Evolutionary conservation across 495 filamentous ascomycete genomes (phyloP).

Genomic region (Penicillium waksmanii): DNA sequence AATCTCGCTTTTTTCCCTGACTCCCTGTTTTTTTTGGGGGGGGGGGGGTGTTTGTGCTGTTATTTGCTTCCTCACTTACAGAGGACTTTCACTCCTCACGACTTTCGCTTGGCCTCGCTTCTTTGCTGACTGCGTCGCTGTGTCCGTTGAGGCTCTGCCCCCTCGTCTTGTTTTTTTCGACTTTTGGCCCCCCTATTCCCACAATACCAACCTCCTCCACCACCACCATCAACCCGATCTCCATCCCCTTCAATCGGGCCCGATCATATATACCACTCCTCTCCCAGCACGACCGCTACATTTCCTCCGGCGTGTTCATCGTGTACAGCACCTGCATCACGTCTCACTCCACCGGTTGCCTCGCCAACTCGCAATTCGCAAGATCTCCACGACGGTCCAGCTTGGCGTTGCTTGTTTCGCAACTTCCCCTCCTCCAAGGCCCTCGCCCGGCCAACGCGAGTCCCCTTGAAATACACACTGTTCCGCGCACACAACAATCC

Average conservation of each 20-base stretch:
- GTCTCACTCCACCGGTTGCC: slow-evolving; percentile 27
- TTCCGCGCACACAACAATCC: not conserved
- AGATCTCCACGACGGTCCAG: slow-evolving; percentile 23
- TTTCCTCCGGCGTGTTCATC: not conserved
- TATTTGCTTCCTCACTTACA: not conserved
- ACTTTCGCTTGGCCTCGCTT: not conserved
- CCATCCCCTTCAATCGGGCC: not conserved
- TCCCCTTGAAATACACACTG: not conserved
- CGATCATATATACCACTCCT: not conserved
- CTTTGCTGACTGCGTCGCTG: not conserved
- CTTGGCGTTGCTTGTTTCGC: slow-evolving; percentile 38
- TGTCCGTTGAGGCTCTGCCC: not conserved
- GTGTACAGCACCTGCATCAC: not conserved
- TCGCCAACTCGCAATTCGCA: slow-evolving; percentile 28
- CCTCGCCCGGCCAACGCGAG: slow-evolving; percentile 6
- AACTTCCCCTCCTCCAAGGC: slow-evolving; percentile 3
- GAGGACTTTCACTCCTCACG: too few species aligned
- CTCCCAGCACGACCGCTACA: not conserved
- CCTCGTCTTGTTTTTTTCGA: not conserved
- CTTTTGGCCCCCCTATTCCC: not conserved
- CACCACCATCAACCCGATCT: not conserved
- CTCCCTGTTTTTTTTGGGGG: not conserved
- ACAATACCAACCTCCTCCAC: not conserved
- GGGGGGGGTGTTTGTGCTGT: not conserved
- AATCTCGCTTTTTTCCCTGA: not conserved